phyloP scores from a whole-genome alignment of 2,329 filamentous ascomycete species.

The Microcyclospora tardicrescens region DNA sequence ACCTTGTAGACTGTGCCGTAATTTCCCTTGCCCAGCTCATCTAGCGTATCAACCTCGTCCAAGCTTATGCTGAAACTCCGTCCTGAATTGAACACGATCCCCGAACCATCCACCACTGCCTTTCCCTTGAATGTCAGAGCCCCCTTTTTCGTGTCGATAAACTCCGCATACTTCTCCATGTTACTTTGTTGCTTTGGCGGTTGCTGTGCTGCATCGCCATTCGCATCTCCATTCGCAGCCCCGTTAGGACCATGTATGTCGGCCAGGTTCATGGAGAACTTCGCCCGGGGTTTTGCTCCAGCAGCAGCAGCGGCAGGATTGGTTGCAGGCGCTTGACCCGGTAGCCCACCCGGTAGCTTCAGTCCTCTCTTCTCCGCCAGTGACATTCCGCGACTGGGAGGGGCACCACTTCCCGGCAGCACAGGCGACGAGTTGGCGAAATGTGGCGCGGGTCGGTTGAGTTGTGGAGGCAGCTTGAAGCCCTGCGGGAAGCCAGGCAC shows the following conservation, averaged over 20 bases:
- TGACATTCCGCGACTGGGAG: conserved; percentile 34
- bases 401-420: conserved; percentile 30
- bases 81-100: conserved; percentile 85
- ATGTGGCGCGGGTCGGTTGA: conserved; percentile 25
- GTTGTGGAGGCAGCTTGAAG: conserved; percentile 30
- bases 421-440: conserved; percentile 38
- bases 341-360: conserved; percentile 45
- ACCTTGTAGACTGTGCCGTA: conserved; percentile 98
- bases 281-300: conserved; percentile 21
- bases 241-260: conserved; percentile 26
- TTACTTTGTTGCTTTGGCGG: conserved; percentile 20
- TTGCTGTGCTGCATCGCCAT: conserved; percentile 13
- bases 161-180: conserved; percentile 61
- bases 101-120: conserved; percentile 73
- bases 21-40: conserved; percentile 93
- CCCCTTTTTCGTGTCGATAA: conserved; percentile 82
- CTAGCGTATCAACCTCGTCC: conserved; percentile 85
- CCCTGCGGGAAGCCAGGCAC: conserved; percentile 29
- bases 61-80: conserved; percentile 86
- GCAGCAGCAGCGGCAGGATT: conserved; percentile 24
- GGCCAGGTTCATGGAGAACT: conserved; percentile 32
- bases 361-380: conserved; percentile 55
- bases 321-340: conserved; percentile 31
- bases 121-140: conserved; percentile 89
- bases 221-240: conserved; percentile 18